Evolutionary conservation across 225 moss, liverwort and hornwort species (phyloP), one percentile per base, ranked within the genome.

Genomic region (Anthoceros angustus): DNA sequence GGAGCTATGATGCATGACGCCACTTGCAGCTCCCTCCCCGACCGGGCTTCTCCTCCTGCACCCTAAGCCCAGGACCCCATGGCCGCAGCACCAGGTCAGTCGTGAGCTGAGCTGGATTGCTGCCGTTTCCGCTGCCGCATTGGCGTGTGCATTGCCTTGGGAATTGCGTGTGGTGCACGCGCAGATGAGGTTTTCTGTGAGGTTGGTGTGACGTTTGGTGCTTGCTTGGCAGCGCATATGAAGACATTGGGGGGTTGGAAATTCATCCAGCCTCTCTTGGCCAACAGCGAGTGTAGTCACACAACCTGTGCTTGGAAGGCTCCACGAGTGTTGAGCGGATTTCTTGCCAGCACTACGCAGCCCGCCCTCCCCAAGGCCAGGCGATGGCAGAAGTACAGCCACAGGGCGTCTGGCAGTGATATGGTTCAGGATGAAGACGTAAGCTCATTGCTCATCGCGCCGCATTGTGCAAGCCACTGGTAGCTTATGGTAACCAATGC

Each of bases 291-390:
- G 70, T 82, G 82, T 70, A 65, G 77, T 12, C 71, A 79, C 25
- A 69, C 72, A 42, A 63, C 73, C 12, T 79, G 75, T 45, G 77
- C 79, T n/a, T 85, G 82, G 85, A 72, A 82, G 66, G 70, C 79
- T 20, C 65, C 80, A 0, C 64, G 85, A 67, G 68, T 73, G 42
- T 70, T 82, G 43, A 82, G 78, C 55, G 85, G 85, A 40, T 82
- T 74, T 65, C 62, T 85, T 39, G 82, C 85, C 8, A 85, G 85
- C 69, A 85, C 82, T 8, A 74, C 85, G 2, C 84, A 82, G 55
- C 67, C 80, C 67, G 42, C 80, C 78, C 12, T 62, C 61, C 38
- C 21, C 63, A 64, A 55, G 71, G 70, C 39, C 67, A 43, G 72
- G 65, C 67, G 74, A 63, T 73, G 73, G 73, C 72, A 42, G 21